Base-by-base conservation (phyloP, 108 stramenopile genomes). In the Cyclotella baltica region DNA sequence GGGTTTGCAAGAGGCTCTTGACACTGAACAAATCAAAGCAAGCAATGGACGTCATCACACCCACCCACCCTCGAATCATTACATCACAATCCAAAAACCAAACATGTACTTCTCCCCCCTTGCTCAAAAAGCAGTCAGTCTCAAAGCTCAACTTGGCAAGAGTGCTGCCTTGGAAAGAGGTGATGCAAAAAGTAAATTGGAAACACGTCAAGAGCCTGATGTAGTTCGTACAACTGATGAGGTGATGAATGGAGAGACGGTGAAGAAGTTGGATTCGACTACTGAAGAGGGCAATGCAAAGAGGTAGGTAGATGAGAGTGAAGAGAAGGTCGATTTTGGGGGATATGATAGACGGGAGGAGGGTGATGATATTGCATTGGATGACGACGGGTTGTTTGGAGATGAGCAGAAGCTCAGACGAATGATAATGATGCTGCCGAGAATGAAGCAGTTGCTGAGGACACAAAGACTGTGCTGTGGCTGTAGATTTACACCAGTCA, bases 71-170 rank as follows among this genome's bases (percentile, higher is more conserved):
- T n/a, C n/a, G n/a, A n/a, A n/a, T n/a, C n/a, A n/a, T n/a, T n/a
- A n/a, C n/a, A n/a, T n/a, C n/a, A n/a, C n/a, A n/a, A n/a, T n/a
- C 61, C 16, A 34, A 36, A 33, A 13, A 15, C 23, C 1, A 35
- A 51, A 52, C 31, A 52, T 29, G 67, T 52, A 68, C 34, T 62
- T 81, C 3, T 50, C 59, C 25, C 38, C 80, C 52, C 67, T 83
- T 16, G 81, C 81, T 10, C 62, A 63, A 33, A 83, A 83, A 15
- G 81, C 81, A 22, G 77, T 72, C 38, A 55, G 78, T 2, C 40
- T 83, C 52, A 77, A 83, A 66, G 50, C 40, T 35, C 77, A 83
- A 52, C 77, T 67, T n/a, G 25, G 61, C 38, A 25, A 37, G 5
- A 36, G 8, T 15, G 25, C 15, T 61, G 46, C 34, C 16, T n/a